These are phyloP conservation scores for Ilex aquifolium DNA, from an alignment of 257 asterid genomes.

Conservation along the genomic window DNA sequence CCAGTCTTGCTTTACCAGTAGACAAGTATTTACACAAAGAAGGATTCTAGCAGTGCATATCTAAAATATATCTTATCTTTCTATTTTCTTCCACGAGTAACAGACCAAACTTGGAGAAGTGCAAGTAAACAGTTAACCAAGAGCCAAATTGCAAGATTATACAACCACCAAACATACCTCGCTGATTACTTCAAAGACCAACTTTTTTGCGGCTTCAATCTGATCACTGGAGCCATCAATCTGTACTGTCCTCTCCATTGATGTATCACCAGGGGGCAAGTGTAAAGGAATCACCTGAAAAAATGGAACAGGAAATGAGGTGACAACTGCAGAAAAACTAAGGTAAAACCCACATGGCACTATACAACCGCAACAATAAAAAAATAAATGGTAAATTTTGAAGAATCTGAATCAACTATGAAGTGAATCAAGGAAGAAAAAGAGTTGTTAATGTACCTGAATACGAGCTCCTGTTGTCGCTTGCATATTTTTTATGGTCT, in stretches of 20 bases:
- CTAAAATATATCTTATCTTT: too few relatives aligned
- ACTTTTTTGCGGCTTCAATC: slow-evolving; percentile 77
- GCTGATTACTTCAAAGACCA: slow-evolving; percentile 75
- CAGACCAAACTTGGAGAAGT: not conserved
- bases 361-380: too few relatives aligned
- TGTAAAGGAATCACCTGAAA: slow-evolving; percentile 89
- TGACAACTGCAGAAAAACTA: not conserved
- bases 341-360: not conserved
- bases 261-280: slow-evolving; percentile 91
- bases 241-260: slow-evolving; percentile 80
- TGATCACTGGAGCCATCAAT: slow-evolving; percentile 86
- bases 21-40: not conserved
- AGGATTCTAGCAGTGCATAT: not conserved
- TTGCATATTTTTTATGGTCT: slow-evolving; percentile 90
- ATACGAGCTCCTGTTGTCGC: slow-evolving; percentile 83
- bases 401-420: not conserved
- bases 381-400: not conserved
- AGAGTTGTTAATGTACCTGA: slow-evolving; percentile 39
- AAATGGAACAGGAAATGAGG: slow-evolving; percentile 4
- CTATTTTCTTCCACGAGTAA: not conserved
- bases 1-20: not conserved
- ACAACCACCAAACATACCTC: slow-evolving; percentile 65
- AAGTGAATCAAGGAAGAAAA: not conserved
- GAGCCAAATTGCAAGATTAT: slow-evolving; percentile 10
- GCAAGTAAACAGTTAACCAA: slow-evolving; percentile 10